Percentiles rank a stretch among this genome's conserved stretches.
Conservation (phyloP, 1,284 basidiomycete species). For the Porodaedalea pini region DNA sequence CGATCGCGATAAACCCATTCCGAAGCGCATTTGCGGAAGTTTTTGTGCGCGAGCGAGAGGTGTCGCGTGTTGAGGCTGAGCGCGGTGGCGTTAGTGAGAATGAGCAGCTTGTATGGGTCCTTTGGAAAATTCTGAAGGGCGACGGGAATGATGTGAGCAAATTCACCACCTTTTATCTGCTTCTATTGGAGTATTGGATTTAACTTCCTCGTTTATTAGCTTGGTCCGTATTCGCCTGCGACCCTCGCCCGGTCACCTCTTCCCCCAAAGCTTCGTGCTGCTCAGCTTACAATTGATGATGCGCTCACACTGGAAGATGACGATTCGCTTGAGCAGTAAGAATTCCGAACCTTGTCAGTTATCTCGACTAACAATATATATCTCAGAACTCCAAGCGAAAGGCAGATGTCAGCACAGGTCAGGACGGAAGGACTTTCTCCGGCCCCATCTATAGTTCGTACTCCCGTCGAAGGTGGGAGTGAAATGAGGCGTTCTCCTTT, state of each 20-base stretch:
- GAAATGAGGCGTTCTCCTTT: slow-evolving; percentile 1
- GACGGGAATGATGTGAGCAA: slow-evolving; percentile 69
- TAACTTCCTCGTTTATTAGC: slow-evolving; percentile 38
- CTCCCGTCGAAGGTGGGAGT: slow-evolving; percentile 8
- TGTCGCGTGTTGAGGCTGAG: slow-evolving; percentile 47
- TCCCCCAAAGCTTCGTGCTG: slow-evolving; percentile 65
- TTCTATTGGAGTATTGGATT: background rate
- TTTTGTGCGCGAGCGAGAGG: slow-evolving; percentile 61
- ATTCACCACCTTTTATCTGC: slow-evolving; percentile 12
- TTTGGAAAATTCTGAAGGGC: slow-evolving; percentile 77
- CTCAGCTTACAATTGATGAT: slow-evolving; percentile 62
- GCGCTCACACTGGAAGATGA: slow-evolving; percentile 45
- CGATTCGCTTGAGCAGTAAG: slow-evolving; percentile 34
- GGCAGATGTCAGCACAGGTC: background rate
- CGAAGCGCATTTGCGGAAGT: slow-evolving; percentile 61
- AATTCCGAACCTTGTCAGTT: background rate
- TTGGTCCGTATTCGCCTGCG: slow-evolving; percentile 71
- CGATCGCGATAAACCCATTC: slow-evolving; percentile 74
- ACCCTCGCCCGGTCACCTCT: slow-evolving; percentile 65
- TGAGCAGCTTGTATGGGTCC: slow-evolving; percentile 76
- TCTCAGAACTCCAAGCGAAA: slow-evolving; percentile 1
- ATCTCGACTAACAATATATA: background rate
- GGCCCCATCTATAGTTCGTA: slow-evolving; percentile 3
- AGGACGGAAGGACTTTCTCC: slow-evolving; percentile 5
- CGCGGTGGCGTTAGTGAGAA: slow-evolving; percentile 54